phyloP scores from a whole-genome alignment of 352 stramenopile genomes.

The Pythium scleroteichum region DNA sequence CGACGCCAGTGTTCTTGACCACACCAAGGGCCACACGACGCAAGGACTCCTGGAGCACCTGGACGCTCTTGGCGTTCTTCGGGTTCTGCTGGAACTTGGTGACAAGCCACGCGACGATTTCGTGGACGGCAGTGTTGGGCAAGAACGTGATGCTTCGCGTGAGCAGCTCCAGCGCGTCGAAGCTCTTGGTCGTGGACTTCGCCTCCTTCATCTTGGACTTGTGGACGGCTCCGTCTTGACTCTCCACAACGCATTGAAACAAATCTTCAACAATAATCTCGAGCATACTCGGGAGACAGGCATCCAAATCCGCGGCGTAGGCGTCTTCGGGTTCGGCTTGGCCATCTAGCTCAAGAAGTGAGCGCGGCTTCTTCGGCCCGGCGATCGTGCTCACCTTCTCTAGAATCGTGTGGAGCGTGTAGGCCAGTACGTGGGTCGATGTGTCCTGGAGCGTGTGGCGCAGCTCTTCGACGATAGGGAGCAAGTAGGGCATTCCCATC shows the following conservation, averaged over 20 bases:
- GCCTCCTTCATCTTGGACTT: slow-evolving; percentile 92
- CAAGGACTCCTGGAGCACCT: slow-evolving; percentile 73
- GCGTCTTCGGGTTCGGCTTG: slow-evolving; percentile 28
- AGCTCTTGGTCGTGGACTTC: slow-evolving; percentile 57
- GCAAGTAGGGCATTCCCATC: slow-evolving; percentile 84
- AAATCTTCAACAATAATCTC: slow-evolving; percentile 80
- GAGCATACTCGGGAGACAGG: slow-evolving; percentile 78
- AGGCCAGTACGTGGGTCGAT: slow-evolving; percentile 85
- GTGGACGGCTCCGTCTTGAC: slow-evolving; percentile 51
- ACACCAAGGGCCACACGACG: slow-evolving; percentile 78
- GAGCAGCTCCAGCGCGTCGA: slow-evolving; percentile 81
- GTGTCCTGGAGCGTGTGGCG: slow-evolving; percentile 79
- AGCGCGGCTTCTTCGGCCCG: slow-evolving; percentile 40
- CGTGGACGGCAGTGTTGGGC: slow-evolving; percentile 80
- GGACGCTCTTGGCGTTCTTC: slow-evolving; percentile 54
- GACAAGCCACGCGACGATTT: slow-evolving; percentile 70
- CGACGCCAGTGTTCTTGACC: slow-evolving; percentile 80
- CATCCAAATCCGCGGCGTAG: slow-evolving; percentile 71
- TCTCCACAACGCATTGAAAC: slow-evolving; percentile 70
- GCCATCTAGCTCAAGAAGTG: slow-evolving; percentile 30
- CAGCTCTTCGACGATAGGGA: slow-evolving; percentile 84
- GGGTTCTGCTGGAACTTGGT: slow-evolving; percentile 68
- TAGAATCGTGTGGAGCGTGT: slow-evolving; percentile 84
- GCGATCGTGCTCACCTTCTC: slow-evolving; percentile 76
- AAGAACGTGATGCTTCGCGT: slow-evolving; percentile 84